Percentiles rank a stretch among this genome's conserved stretches.
These are phyloP conservation scores for Trichoderma atrobrunneum DNA, from an alignment of 2,329 filamentous ascomycete genomes.

Conservation along the genomic window DNA sequence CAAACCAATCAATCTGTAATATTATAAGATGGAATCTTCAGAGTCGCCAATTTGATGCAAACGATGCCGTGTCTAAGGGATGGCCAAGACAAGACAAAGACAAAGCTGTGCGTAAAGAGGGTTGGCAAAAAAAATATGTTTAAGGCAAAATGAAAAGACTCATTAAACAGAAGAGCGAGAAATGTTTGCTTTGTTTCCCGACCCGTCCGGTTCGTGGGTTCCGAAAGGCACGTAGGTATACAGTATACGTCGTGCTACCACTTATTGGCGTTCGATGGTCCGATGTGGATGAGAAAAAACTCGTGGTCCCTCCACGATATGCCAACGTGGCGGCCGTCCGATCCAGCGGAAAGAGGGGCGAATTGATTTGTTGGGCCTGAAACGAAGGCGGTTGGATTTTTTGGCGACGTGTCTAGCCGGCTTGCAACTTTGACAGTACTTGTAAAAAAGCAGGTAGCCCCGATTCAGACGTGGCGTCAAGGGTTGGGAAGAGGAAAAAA, in stretches of 20 bases:
- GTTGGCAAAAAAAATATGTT: neutral
- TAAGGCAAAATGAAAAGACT: neutral
- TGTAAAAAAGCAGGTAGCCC: neutral
- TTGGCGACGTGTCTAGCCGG: conserved; percentile 12
- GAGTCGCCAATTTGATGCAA: neutral
- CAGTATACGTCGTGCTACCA: neutral
- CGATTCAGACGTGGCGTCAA: conserved; percentile 16
- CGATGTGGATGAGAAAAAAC: neutral
- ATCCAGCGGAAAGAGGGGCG: conserved; percentile 21
- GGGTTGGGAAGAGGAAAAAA: neutral
- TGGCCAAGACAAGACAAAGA: neutral
- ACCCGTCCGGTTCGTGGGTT: conserved; percentile 2
- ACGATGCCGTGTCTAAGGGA: conserved; percentile 11
- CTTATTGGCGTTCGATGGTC: neutral
- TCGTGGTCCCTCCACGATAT: conserved; percentile 11
- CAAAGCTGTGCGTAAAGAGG: neutral
- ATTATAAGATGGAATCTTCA: neutral
- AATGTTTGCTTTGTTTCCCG: neutral
- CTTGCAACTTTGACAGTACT: neutral
- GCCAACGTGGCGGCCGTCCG: conserved; percentile 21
- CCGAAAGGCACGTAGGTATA: neutral
- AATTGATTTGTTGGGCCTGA: neutral
- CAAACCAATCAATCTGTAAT: neutral
- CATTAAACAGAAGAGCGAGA: neutral
- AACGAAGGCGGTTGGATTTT: conserved; percentile 12